Conservation (phyloP, 2,329 filamentous ascomycete species). For the Colletotrichum abscissum region DNA sequence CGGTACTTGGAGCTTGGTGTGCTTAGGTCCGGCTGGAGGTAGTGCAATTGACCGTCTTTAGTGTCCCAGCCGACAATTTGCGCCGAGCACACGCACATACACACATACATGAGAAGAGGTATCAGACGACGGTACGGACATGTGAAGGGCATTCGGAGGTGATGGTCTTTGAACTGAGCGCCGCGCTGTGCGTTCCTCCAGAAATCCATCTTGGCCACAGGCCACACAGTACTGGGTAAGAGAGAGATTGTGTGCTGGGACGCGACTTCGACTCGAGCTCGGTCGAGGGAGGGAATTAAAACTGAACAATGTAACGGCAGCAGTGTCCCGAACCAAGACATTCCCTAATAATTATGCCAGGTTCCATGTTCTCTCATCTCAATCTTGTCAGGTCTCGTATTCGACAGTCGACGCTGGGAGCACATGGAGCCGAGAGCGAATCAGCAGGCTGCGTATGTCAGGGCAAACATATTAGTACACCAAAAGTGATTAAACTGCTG, state of each 20-base stretch:
- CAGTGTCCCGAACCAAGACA: slow-evolving; percentile 9
- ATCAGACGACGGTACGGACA: slow-evolving; percentile 16
- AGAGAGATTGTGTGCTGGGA: not conserved
- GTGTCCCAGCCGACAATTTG: slow-evolving; percentile 32
- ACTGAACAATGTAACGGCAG: not conserved
- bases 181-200: slow-evolving; percentile 1
- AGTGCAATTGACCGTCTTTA: slow-evolving; percentile 27
- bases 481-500: slow-evolving; percentile 13
- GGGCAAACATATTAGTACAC: not conserved
- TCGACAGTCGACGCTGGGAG: not conserved
- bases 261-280: not conserved
- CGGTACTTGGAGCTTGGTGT: not conserved
- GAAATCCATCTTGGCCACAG: not conserved
- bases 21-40: not conserved
- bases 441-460: not conserved
- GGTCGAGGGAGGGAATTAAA: not conserved
- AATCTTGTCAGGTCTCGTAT: slow-evolving; percentile 17
- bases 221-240: no score
- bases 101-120: slow-evolving; percentile 1
- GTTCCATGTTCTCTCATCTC: not conserved
- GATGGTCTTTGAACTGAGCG: slow-evolving; percentile 12
- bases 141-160: slow-evolving; percentile 3
- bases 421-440: not conserved
- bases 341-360: not conserved
- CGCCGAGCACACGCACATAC: slow-evolving; percentile 6